Evolutionary conservation across 805 yeast species (phyloP), one percentile per base, ranked within the genome.

Genomic region (Saccharomycopsis lassenensis): DNA sequence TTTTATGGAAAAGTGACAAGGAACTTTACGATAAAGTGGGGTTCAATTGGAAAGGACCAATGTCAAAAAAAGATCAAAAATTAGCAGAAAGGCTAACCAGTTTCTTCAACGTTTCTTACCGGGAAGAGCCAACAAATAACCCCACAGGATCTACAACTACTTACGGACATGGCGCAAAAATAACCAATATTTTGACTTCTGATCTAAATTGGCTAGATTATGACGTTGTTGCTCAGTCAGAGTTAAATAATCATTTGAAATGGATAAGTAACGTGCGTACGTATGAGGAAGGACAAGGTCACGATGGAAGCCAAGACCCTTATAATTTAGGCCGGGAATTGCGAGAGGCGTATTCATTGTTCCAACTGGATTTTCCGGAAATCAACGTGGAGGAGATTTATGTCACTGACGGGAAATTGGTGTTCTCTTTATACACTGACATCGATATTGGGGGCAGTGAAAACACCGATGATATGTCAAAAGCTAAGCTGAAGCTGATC

Each of bases 291-390:
- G 55, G 59, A 34, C 61, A 59, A 16, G 62, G 57, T 14, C 45
- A 52, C 7, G 55, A 47, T 21, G 41, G 38, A 30, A 25, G 47
- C 3, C 59, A 57, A n/a, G 45, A 71, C 15, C 67, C 73, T 3
- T 71, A 77, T 17, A 85, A 84, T 50, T 56, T 89, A 18, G 95
- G 95, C 5, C 95, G 87, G 55, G 98, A 89, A 55, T 86, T 91
- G 1, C 79, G 93, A 45, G 63, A 72, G 12, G 85, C 86, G 5
- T 94, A 95, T 2, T 86, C 79, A 47, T 83, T 82, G 48, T 86
- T 87, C 14, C 14, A 23, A n/a, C 36, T 29, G 7, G 31, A 33
- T 11, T 34, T 36, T 52, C 94, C 95, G 1, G 84, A 80, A 47
- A 69, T 91, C 3, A 61, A 77, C 2, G 86, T 91, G 54, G 97